Percentiles rank a stretch among this genome's conserved stretches.
These are phyloP conservation scores for Cercospora citrullina DNA, from an alignment of 2,329 filamentous ascomycete genomes.

Conservation along the genomic window DNA sequence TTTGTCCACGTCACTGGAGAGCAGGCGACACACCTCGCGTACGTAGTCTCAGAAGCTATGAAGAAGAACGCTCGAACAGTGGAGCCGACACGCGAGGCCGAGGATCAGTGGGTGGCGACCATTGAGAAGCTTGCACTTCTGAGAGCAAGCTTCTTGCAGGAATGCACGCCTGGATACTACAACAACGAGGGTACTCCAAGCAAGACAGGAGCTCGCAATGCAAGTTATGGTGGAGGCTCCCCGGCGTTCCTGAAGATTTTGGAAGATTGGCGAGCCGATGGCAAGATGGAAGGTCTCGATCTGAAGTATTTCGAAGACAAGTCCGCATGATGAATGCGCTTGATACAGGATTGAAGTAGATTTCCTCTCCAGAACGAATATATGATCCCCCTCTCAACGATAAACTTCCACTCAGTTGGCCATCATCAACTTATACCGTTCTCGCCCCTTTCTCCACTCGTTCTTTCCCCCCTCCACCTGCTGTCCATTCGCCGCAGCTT, in stretches of 20 bases:
- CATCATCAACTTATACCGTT: conserved; percentile 4
- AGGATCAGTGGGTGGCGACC: conserved; percentile 50
- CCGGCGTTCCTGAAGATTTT: conserved; percentile 28
- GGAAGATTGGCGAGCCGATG: conserved; percentile 24
- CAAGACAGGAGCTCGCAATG: conserved; percentile 20
- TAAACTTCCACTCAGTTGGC: background rate
- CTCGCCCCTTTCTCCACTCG: background rate
- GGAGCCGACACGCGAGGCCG: conserved; percentile 49
- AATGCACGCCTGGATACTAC: conserved; percentile 57
- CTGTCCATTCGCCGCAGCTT: background rate
- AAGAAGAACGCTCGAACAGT: conserved; percentile 36
- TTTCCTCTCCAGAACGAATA: background rate
- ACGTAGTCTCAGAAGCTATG: conserved; percentile 45
- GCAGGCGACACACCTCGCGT: conserved; percentile 46
- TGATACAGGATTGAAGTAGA: background rate
- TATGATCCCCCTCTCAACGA: background rate
- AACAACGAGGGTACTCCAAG: conserved; percentile 47
- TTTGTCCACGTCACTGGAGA: conserved; percentile 43
- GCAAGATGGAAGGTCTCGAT: conserved; percentile 26
- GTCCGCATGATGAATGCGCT: conserved; percentile 1
- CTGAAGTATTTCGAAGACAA: conserved; percentile 18
- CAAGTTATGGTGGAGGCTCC: conserved; percentile 25
- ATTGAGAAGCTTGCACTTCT: conserved; percentile 46
- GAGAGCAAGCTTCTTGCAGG: conserved; percentile 42
- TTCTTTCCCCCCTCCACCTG: background rate